A percentile compares a stretch with the other conserved stretches of the same genome.
Evolutionary conservation across 345 rosid species (phyloP).

Genomic region (Aegle marmelos): DNA sequence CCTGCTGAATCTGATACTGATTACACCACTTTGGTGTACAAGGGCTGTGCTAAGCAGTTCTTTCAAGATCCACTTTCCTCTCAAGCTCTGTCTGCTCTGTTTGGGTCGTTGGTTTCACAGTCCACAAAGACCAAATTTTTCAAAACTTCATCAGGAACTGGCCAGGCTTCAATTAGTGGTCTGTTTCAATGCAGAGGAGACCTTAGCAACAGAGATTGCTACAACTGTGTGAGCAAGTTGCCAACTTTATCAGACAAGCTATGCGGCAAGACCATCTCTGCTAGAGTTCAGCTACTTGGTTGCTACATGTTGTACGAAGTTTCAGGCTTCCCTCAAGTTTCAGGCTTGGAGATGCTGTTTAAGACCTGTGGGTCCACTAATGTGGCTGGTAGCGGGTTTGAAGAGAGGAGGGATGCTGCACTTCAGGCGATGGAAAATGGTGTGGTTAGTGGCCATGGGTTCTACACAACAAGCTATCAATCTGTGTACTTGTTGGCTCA

Average conservation of each 20-base stretch:
- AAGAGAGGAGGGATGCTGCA: conserved; percentile 81
- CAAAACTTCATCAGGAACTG: conserved; percentile 76
- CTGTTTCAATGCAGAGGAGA: conserved; percentile 97
- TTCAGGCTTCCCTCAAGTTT: conserved; percentile 75
- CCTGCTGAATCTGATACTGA: conserved; percentile 56
- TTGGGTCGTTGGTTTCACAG: conserved; percentile 75
- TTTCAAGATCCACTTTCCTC: conserved; percentile 82
- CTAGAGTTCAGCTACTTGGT: conserved; percentile 81
- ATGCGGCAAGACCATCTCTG: conserved; percentile 73
- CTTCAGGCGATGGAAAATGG: conserved; percentile 68
- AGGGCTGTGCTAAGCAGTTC: conserved; percentile 78
- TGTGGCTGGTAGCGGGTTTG: conserved; percentile 72
- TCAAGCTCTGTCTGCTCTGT: conserved; percentile 84
- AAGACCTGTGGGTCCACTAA: conserved; percentile 74
- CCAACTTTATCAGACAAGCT: conserved; percentile 71
- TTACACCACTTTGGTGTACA: conserved; percentile 68
- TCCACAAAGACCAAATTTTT: conserved; percentile 79
- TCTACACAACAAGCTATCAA: conserved; percentile 64
- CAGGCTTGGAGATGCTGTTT: conserved; percentile 88
- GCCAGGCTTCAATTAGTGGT: conserved; percentile 74
- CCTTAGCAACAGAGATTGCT: conserved; percentile 67
- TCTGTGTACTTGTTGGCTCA: conserved; percentile 75
- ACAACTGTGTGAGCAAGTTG: conserved; percentile 84
- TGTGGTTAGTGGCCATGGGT: conserved; percentile 68
- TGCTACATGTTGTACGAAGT: conserved; percentile 87